Evolutionary conservation across 2,329 filamentous ascomycete species (phyloP), one percentile per base, ranked within the genome.

Genomic region (Scleromitrula shiraiana): DNA sequence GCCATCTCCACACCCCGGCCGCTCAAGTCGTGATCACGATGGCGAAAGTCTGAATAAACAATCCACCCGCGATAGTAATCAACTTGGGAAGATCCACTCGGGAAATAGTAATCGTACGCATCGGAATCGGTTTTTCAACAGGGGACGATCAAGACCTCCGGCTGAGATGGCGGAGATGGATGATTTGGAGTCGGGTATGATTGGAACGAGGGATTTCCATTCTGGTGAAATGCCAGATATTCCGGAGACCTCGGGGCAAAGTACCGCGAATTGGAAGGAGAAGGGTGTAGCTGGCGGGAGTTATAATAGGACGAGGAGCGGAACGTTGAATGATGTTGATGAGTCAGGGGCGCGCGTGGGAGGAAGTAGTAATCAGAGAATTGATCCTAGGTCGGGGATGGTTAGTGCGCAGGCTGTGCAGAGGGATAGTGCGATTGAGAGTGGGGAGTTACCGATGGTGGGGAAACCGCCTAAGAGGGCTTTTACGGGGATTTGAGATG

Each of bases 41-140:
- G 38, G 37, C 1, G 35, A 19, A 0, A 49, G 41, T 9, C 19
- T 64, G 2, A 52, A 36, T 1, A 46, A 51, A 4, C 58, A 49
- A 12, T 50, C 47, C 2, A 56, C 49, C 5, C 53, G 52, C 0
- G 60, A 62, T 15, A 56, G 52, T 14, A 24, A 26, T 26, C 24
- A 52, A 15, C 27, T 62, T 55, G 50, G 69, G 56, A 54, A 59
- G 61, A 24, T 60, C 54, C 17, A 65, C 50, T 47, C 61, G 15
- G 51, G 37, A 20, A 57, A 64, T 33, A 66, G 65, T 12, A n/a
- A 36, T 2, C 66, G 70, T 5, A 66, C 67, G 5, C 76, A 79
- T 49, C 72, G 75, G 6, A 82, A 81, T 53, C 72, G 80, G 2
- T 83, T 84, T 67, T 79, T 43, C 63, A 72, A 77, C n/a, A n/a